Evolutionary conservation across 306 rosid species (phyloP), one percentile per base, ranked within the genome.

Genomic region (Trichosanthes truncata): DNA sequence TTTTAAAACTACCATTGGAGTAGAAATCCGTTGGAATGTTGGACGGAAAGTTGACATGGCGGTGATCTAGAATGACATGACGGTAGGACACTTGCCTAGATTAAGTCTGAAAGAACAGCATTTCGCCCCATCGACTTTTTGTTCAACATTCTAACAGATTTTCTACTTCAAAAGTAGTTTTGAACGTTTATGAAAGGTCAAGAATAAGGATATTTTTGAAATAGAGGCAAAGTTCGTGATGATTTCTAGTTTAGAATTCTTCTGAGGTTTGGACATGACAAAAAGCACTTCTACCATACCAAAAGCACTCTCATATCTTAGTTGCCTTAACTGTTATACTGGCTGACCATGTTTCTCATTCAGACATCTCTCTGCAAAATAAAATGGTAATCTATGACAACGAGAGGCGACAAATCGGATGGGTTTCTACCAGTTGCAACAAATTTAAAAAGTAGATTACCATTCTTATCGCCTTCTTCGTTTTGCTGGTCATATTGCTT

Each of bases 301-400:
- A 43, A 43, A 9, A 43, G 48, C 9, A 11, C 65, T 3, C 10
- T 69, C 65, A 71, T 40, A 18, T 23, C 48, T 82, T 38, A 23
- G 29, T 61, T 36, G 23, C 43, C 41, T 65, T 65, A 14, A 9
- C n/a, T 38, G 74, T 7, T 66, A 38, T 36, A 66, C 9, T 18
- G 14, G 7, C 49, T 66, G 6, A 36, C 74, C n/a, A 6, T 1
- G 18, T 21, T 63, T 78, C 68, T 78, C 25, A 18, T 46, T 60
- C 87, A 94, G 97, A 87, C 67, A 86, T 92, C 60, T 89, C 87
- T 45, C 15, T 92, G 81, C 91, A 83, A 79, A 92, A 88, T 36
- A 89, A 92, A 78, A 5, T 92, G 79, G 89, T 92, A 81, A 84
- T 90, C 76, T 94, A 94, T 71, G 94, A 94, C 86, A 92, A 89